These are phyloP conservation scores for Hibiscus mutabilis DNA, from an alignment of 345 rosid genomes.

Conservation along the genomic window DNA sequence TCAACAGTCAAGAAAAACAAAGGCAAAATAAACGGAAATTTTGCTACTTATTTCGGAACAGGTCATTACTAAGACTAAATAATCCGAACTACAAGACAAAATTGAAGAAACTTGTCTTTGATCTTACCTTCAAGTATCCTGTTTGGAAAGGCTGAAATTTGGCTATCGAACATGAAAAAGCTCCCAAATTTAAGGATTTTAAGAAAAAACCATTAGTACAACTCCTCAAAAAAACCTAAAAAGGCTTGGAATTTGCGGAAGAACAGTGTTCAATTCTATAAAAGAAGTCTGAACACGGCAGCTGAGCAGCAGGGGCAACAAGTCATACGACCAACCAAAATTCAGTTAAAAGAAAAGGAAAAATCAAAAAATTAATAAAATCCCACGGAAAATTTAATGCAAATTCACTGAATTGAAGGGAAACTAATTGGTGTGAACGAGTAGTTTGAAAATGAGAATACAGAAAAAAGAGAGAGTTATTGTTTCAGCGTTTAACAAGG, in stretches of 20 bases:
- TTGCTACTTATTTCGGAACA: neutral
- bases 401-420: neutral
- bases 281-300: constrained; percentile 14
- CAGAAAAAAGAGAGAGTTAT: neutral
- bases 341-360: neutral
- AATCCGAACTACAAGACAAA: neutral
- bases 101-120: neutral
- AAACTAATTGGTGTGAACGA: neutral
- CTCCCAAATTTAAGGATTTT: neutral
- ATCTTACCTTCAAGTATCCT: constrained; percentile 13
- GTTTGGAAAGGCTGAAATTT: neutral
- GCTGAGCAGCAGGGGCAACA: constrained; percentile 1
- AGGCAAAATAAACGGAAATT: neutral
- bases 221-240: neutral
- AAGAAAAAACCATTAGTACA: neutral
- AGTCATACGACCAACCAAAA: constrained; percentile 5
- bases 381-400: neutral
- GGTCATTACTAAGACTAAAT: neutral
- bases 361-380: neutral
- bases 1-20: neutral
- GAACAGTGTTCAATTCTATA: neutral
- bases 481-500: neutral
- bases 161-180: neutral
- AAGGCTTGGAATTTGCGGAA: neutral
- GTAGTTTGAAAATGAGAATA: neutral